A percentile compares a stretch with the other conserved stretches of the same genome.
Evolutionary conservation across 116 monocot species (phyloP).

Genomic region (Phalaenopsis hybrid): DNA sequence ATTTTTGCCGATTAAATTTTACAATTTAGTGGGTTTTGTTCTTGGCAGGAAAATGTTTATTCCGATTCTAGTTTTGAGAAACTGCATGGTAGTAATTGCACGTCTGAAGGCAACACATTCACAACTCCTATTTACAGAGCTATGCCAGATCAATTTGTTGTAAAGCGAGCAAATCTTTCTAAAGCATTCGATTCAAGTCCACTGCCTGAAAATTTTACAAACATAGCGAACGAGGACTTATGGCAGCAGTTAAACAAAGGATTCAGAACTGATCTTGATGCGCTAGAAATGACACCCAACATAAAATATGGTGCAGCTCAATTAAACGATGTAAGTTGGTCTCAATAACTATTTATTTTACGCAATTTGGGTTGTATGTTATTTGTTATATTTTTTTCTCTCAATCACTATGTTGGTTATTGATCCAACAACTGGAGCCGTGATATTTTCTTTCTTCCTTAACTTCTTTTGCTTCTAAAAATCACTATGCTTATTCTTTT

Average conservation of each 20-base stretch:
- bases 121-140: conserved; percentile 59
- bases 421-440: neutral
- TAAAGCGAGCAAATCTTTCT: conserved; percentile 42
- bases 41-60: conserved; percentile 20
- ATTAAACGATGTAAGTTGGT: conserved; percentile 48
- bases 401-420: neutral
- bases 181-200: conserved; percentile 51
- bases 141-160: conserved; percentile 46
- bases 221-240: conserved; percentile 60
- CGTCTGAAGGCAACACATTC: conserved; percentile 24
- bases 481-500: neutral
- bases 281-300: conserved; percentile 72
- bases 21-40: neutral
- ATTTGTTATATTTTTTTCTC: neutral
- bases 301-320: conserved; percentile 20
- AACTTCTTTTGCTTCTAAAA: neutral
- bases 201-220: conserved; percentile 50
- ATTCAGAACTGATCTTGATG: conserved; percentile 52
- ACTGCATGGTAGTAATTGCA: conserved; percentile 6
- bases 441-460: neutral
- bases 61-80: conserved; percentile 14
- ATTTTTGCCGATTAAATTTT: neutral
- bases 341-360: neutral
- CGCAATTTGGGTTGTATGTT: neutral
- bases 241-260: conserved; percentile 86